Conservation (phyloP, 2,329 filamentous ascomycete genomes). For the Fusarium mangiferae region DNA sequence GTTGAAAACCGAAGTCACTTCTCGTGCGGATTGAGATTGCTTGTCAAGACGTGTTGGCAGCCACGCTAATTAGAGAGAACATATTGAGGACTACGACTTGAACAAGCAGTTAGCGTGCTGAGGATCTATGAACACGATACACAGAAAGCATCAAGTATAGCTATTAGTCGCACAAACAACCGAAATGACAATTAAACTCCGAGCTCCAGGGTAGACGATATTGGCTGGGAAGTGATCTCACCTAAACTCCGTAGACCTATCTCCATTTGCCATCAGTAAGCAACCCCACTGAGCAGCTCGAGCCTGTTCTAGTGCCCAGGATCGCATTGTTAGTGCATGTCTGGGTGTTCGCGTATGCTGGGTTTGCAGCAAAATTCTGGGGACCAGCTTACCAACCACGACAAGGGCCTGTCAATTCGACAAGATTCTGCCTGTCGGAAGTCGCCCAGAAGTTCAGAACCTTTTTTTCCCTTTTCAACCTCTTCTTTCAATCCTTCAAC, state of each 20-base stretch:
- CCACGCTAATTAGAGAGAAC: background rate
- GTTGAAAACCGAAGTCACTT: conserved; percentile 46
- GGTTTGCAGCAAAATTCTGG: conserved; percentile 25
- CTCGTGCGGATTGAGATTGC: background rate
- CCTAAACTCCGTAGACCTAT: conserved; percentile 15
- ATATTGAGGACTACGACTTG: background rate
- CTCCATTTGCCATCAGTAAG: background rate
- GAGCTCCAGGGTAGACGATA: conserved; percentile 1
- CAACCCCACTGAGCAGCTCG: conserved; percentile 17
- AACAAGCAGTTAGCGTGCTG: background rate
- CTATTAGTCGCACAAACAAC: background rate
- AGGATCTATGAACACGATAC: background rate
- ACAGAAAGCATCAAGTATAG: background rate
- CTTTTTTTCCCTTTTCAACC: background rate
- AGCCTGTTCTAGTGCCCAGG: background rate
- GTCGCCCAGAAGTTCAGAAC: conserved; percentile 20
- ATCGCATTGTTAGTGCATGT: conserved; percentile 16
- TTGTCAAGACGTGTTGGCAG: background rate
- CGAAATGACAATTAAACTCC: background rate
- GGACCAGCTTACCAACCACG: conserved; percentile 37
- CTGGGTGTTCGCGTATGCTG: conserved; percentile 20
- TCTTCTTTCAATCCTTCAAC: background rate
- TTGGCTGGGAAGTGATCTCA: background rate
- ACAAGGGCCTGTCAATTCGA: conserved; percentile 27
- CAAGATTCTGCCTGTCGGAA: conserved; percentile 34